Evolutionary conservation across 2,329 filamentous ascomycete genomes (phyloP).

Genomic region (Fusarium haematococcum): DNA sequence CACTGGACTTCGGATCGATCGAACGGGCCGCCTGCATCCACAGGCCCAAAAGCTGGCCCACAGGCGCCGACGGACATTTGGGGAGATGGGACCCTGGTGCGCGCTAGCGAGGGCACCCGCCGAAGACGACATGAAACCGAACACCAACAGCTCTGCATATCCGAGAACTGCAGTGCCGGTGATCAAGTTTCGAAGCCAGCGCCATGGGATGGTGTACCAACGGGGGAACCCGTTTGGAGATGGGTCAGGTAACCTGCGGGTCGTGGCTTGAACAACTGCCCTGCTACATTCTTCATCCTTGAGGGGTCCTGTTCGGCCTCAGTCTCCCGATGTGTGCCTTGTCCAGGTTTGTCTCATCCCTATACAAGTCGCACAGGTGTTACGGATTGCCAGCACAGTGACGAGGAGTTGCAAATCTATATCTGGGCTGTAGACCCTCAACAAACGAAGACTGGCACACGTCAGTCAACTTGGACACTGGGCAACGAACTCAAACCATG

Average conservation of each 20-base stretch:
- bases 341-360: conserved; percentile 19
- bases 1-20: conserved; percentile 30
- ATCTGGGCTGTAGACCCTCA: not conserved
- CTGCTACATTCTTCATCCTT: conserved; percentile 4
- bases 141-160: conserved; percentile 6
- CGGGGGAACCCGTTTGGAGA: not conserved
- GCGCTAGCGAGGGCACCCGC: conserved; percentile 15
- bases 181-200: not conserved
- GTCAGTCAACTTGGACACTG: not conserved
- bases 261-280: conserved; percentile 7
- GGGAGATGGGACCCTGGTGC: conserved; percentile 12
- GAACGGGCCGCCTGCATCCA: conserved; percentile 31
- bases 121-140: conserved; percentile 9
- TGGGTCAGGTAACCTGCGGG: conserved; percentile 2
- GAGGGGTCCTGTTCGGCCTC: not conserved
- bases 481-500: not conserved
- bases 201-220: not conserved
- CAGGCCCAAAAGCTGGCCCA: conserved; percentile 23
- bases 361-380: not conserved
- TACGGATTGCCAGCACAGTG: not conserved
- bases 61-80: conserved; percentile 16
- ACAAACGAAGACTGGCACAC: not conserved
- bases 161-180: not conserved
- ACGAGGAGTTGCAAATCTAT: not conserved
- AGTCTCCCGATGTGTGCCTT: not conserved